phyloP scores from a whole-genome alignment of 371 early-diverging fungal genomes.

The Mortierella sp. region DNA sequence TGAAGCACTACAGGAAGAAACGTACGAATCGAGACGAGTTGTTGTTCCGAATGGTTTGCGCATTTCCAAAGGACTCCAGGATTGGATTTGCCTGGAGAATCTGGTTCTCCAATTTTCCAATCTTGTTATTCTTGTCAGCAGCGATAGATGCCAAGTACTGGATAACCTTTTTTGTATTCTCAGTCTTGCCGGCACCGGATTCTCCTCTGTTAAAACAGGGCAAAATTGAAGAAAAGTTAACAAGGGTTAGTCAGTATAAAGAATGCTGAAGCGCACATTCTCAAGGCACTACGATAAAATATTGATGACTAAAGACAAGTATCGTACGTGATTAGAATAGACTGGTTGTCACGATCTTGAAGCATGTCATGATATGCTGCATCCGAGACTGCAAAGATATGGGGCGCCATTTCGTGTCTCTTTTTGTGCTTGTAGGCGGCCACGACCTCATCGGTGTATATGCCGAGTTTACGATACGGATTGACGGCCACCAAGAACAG shows the following conservation, averaged over 20 bases:
- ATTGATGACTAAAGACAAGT: too few species aligned
- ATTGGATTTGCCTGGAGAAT: slow-evolving; percentile 98
- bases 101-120: slow-evolving; percentile 86
- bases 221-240: too few species aligned
- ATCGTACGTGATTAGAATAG: slow-evolving; percentile 99
- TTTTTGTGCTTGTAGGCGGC: slow-evolving; percentile 86
- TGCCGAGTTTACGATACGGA: slow-evolving; percentile 95
- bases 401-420: slow-evolving; percentile 93
- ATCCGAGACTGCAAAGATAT: slow-evolving; percentile 97
- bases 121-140: slow-evolving; percentile 57
- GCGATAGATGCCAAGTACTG: slow-evolving; percentile 97
- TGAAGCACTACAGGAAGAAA: neutral
- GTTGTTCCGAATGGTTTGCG: slow-evolving; percentile 99
- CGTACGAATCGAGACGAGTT: slow-evolving; percentile 99
- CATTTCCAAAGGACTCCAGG: slow-evolving; percentile 99
- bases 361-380: slow-evolving; percentile 97
- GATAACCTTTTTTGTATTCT: slow-evolving; percentile 99
- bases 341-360: slow-evolving; percentile 94
- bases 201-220: slow-evolving; percentile 98
- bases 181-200: slow-evolving; percentile 99
- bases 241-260: too few species aligned
- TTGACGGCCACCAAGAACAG: slow-evolving; percentile 99
- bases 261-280: too few species aligned
- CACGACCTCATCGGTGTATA: slow-evolving; percentile 91
- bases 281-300: too few species aligned